phyloP scores from a whole-genome alignment of 1,284 basidiomycete genomes.

The Cystobasidium slooffiae region DNA sequence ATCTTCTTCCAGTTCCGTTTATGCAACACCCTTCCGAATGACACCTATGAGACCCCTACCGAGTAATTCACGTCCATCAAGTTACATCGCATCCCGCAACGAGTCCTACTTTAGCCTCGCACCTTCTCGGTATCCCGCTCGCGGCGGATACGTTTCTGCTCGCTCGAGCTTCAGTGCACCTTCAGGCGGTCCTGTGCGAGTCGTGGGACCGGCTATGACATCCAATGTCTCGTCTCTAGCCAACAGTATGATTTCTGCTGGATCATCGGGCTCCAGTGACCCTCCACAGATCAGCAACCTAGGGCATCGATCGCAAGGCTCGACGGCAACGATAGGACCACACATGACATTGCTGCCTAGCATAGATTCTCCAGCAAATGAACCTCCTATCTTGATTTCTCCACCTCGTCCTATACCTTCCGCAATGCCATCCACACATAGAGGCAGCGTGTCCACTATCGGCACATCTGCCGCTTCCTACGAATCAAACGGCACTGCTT shows the following conservation, averaged over 20 bases:
- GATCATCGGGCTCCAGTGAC: neutral
- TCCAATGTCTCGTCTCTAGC: constrained; percentile 2
- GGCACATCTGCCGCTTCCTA: neutral
- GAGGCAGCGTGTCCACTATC: neutral
- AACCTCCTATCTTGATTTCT: constrained; percentile 6
- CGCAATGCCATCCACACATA: neutral
- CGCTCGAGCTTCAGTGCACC: constrained; percentile 29
- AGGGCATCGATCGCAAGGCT: constrained; percentile 32
- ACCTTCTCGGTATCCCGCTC: constrained; percentile 25
- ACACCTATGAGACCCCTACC: constrained; percentile 30
- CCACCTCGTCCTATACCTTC: neutral
- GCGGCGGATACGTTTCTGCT: constrained; percentile 28
- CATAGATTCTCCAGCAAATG: neutral
- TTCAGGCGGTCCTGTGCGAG: constrained; percentile 13
- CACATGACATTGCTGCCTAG: constrained; percentile 9
- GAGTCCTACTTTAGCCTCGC: constrained; percentile 37
- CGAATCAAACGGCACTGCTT: neutral
- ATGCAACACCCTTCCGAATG: constrained; percentile 44
- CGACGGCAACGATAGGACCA: constrained; percentile 18
- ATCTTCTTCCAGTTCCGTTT: constrained; percentile 39
- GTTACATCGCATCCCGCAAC: constrained; percentile 29
- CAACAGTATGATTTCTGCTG: neutral
- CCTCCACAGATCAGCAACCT: neutral
- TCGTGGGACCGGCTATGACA: neutral
- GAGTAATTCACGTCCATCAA: constrained; percentile 9